Base-by-base conservation (phyloP, 805 yeast species). In the Jamesozyma gamospora region DNA sequence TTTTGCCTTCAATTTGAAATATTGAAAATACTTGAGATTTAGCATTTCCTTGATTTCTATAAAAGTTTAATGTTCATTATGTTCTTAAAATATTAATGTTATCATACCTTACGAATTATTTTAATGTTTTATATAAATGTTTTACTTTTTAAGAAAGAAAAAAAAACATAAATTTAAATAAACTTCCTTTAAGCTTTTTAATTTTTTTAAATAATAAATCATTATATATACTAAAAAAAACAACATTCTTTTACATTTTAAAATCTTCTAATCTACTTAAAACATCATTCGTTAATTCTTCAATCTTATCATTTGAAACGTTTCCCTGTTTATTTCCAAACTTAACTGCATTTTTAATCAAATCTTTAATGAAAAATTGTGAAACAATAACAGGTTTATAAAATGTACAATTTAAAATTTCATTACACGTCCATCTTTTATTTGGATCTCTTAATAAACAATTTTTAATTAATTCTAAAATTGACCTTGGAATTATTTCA, bases 351-450 rank as follows among this genome's bases (percentile, higher is more conserved):
- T 78, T 80, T 41, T 74, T 78, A 24, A 85, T 80, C 49, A 87
- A 64, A 48, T 81, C 88, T 40, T 74, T 67, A 24, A 86, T 67
- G 47, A 84, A 77, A 17, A 69, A 66, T 49, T 74, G 74, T 29
- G 83, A 77, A 2, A 87, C 82, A 24, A 78, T 69, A 44, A 81
- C 74, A 1, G 97, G 96, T 35, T 71, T 72, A 46, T 88, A 64
- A 50, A 87, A 90, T 26, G 78, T 71, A 28, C 82, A 71, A 11
- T 64, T 37, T 29, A 86, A 56, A 17, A 86, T 70, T 50, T 80
- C 72, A 8, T 72, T 71, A 4, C 78, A 74, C 0, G 85, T 76
- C 64, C 77, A 68, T 35, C 97, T 67, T 28, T 72, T 70, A 16
- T 58, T 58, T 1, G 95, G 94, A 48, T 82, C 81, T 43, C 94